Percentiles rank a stretch among this genome's conserved stretches.
phyloP scores from a whole-genome alignment of 2,329 filamentous ascomycete genomes.

The Thielaviopsis euricoi region DNA sequence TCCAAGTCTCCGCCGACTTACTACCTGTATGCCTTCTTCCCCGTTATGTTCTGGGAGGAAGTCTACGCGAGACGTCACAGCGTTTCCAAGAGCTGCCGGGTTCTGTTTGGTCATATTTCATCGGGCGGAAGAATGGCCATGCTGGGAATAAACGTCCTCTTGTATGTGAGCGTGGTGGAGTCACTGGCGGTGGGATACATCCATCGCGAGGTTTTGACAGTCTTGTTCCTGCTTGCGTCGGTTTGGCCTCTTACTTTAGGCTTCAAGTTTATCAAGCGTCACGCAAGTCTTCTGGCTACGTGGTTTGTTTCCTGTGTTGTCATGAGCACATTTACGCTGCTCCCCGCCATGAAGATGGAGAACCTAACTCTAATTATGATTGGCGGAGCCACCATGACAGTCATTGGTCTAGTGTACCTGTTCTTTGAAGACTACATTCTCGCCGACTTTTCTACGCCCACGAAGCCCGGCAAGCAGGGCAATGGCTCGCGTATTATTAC shows the following conservation, averaged over 20 bases:
- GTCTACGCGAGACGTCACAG: slow-evolving; percentile 65
- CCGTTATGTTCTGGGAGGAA: slow-evolving; percentile 92
- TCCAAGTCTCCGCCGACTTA: slow-evolving; percentile 72
- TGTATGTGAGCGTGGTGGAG: slow-evolving; percentile 62
- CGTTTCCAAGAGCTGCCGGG: slow-evolving; percentile 46
- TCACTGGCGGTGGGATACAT: slow-evolving; percentile 89
- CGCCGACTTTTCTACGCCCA: slow-evolving; percentile 24
- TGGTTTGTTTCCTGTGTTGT: slow-evolving; percentile 64
- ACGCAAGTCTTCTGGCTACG: slow-evolving; percentile 44
- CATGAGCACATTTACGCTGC: slow-evolving; percentile 82
- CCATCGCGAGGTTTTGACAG: slow-evolving; percentile 70
- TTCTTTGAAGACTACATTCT: slow-evolving; percentile 53
- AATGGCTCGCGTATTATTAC: slow-evolving; percentile 28
- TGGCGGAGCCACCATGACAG: slow-evolving; percentile 64
- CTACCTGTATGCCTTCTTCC: slow-evolving; percentile 84
- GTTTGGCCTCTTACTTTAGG: slow-evolving; percentile 70
- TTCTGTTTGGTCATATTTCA: slow-evolving; percentile 53
- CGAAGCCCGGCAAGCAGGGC: slow-evolving; percentile 12
- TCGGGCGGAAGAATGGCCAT: slow-evolving; percentile 39
- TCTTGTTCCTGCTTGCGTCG: slow-evolving; percentile 58
- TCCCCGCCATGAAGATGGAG: slow-evolving; percentile 77
- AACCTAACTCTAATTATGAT: slow-evolving; percentile 53
- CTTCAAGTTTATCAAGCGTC: slow-evolving; percentile 48
- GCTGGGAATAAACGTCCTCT: slow-evolving; percentile 44
- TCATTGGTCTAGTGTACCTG: slow-evolving; percentile 62